Conservation (phyloP, 2,329 filamentous ascomycete genomes). For the Aurifilum marmelostoma region DNA sequence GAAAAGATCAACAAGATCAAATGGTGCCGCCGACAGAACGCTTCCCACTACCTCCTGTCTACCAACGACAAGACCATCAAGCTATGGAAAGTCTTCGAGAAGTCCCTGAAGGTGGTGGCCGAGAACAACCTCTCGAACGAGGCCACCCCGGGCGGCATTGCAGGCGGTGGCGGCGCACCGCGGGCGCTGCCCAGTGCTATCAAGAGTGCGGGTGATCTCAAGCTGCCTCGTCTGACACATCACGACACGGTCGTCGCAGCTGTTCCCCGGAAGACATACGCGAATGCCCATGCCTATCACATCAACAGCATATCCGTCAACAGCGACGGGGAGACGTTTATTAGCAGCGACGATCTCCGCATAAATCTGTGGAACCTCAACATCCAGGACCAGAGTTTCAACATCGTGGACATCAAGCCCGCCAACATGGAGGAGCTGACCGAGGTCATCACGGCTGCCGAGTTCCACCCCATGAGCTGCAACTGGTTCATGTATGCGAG, state of each 20-base stretch:
- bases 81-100: slow-evolving; percentile 99
- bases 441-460: slow-evolving; percentile 96
- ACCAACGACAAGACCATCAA: slow-evolving; percentile 99
- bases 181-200: slow-evolving; percentile 76
- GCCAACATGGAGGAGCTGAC: slow-evolving; percentile 99
- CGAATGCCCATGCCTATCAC: slow-evolving; percentile 98
- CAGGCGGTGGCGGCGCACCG: slow-evolving; percentile 77
- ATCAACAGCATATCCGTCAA: slow-evolving; percentile 99
- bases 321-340: slow-evolving; percentile 98
- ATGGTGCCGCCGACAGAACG: slow-evolving; percentile 97
- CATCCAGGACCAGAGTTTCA: slow-evolving; percentile 99
- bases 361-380: slow-evolving; percentile 99
- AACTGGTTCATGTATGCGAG: slow-evolving; percentile 99
- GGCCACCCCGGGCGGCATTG: slow-evolving; percentile 74
- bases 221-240: slow-evolving; percentile 93
- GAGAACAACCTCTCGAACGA: slow-evolving; percentile 98
- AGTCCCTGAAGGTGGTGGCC: slow-evolving; percentile 97
- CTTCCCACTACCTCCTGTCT: slow-evolving; percentile 95
- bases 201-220: slow-evolving; percentile 79
- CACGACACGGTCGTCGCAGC: slow-evolving; percentile 98
- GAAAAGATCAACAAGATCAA: slow-evolving; percentile 99
- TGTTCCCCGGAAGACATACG: slow-evolving; percentile 93
- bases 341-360: slow-evolving; percentile 95
- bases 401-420: slow-evolving; percentile 99
- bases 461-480: slow-evolving; percentile 96